These are phyloP conservation scores for Reticulascus tulasneorum DNA, from an alignment of 2,329 filamentous ascomycete species.

Conservation along the genomic window DNA sequence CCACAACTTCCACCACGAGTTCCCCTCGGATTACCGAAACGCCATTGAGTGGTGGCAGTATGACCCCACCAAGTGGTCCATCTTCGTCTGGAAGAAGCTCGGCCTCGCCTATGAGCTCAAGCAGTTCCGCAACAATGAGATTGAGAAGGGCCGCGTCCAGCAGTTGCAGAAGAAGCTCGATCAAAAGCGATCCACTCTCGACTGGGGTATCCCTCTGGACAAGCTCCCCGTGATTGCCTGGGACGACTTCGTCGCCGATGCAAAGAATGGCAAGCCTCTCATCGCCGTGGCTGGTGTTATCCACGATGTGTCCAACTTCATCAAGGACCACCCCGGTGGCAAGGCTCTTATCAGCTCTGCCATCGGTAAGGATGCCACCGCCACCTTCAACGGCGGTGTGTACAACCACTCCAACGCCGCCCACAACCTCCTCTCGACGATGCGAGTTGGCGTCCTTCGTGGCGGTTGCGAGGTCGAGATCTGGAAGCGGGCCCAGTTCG, in stretches of 20 bases:
- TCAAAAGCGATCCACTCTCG: conserved; percentile 74
- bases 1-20: conserved; percentile 96
- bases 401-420: conserved; percentile 88
- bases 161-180: conserved; percentile 91
- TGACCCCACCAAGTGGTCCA: conserved; percentile 87
- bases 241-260: conserved; percentile 78
- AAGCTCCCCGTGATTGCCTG: conserved; percentile 81
- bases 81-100: conserved; percentile 79
- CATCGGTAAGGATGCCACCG: conserved; percentile 82
- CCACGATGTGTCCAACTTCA: conserved; percentile 79
- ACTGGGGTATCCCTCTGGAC: conserved; percentile 84
- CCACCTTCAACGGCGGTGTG: conserved; percentile 88
- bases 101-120: conserved; percentile 84
- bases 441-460: conserved; percentile 82
- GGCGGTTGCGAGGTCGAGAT: conserved; percentile 88
- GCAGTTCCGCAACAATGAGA: conserved; percentile 87
- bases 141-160: conserved; percentile 86
- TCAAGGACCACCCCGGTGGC: conserved; percentile 87
- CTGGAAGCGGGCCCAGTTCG: conserved; percentile 82
- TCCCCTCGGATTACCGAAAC: conserved; percentile 89
- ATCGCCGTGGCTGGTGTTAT: conserved; percentile 79
- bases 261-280: conserved; percentile 73
- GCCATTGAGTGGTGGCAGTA: conserved; percentile 90
- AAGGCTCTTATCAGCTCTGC: conserved; percentile 80
- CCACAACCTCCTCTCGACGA: conserved; percentile 83